Base-by-base conservation (phyloP, 257 asterid genomes). In the Nicotiana paniculata region DNA sequence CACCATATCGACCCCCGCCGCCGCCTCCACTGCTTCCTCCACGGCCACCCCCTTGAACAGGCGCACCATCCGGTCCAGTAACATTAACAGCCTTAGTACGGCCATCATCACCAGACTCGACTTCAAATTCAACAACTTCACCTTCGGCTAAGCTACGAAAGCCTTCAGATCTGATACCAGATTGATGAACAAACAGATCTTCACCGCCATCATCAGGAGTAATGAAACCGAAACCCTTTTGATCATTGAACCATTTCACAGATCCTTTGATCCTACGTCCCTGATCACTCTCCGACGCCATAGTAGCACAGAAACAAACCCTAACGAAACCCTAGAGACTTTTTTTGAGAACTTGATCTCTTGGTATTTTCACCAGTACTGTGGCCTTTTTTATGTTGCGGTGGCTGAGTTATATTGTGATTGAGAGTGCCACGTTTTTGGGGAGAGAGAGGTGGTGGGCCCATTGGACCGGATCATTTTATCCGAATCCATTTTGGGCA, bases 221-320 rank as follows among this genome's bases (percentile, higher is more conserved):
- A 57, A 94, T 90, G 83, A 94, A 94, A 0, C 98, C 98, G 33
- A 88, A 94, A 0, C 98, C 98, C 66, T 91, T 94, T 32, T 91
- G 95, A 15, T 90, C 97, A 63, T 86, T 90, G 74, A 94, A 94
- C 98, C 98, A 94, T 76, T 94, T 94, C 3, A 94, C 98, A 0
- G 85, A 77, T 0, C 98, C 98, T 88, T 82, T 91, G 1, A 82
- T 85, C 83, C 86, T 86, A 17, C 88, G 89, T 21, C 65, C 83
- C 65, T 84, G 88, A 68, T 4, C 81, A 17, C 85, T 76, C 33
- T 80, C 87, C 0, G 87, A 81, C 4, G 85, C 85, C 91, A 82
- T 84, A 18, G 7, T 12, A 35, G 21, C 58, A 18, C 51, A 9
- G 54, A 69, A 69, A 12, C 59, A 33, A 21, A 75, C 35, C 63